A percentile compares a stretch with the other conserved stretches of the same genome.
phyloP scores from a whole-genome alignment of 2,329 filamentous ascomycete species.

The Septoria petroselini region DNA sequence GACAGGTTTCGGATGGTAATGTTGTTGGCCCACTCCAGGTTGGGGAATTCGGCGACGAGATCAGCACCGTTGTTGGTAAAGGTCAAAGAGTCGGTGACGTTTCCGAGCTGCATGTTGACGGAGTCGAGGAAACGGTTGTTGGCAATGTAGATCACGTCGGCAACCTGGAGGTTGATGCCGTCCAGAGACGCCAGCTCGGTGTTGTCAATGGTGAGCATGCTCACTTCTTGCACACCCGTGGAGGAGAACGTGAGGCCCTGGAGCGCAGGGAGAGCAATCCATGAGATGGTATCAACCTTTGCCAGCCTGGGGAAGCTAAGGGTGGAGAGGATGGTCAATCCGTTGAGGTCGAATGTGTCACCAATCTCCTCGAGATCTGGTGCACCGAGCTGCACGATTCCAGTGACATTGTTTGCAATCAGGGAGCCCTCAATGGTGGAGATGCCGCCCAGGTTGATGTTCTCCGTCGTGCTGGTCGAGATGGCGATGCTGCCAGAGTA shows the following conservation, averaged over 20 bases:
- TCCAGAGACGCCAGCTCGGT: conserved; percentile 75
- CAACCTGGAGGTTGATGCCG: conserved; percentile 75
- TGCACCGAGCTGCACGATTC: conserved; percentile 63
- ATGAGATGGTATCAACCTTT: conserved; percentile 64
- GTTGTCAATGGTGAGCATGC: conserved; percentile 73
- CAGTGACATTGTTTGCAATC: conserved; percentile 52
- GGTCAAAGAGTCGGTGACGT: conserved; percentile 66
- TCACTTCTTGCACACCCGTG: conserved; percentile 63
- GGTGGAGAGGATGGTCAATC: conserved; percentile 65
- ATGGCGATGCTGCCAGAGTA: conserved; percentile 68
- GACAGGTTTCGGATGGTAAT: conserved; percentile 80
- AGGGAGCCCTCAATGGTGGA: conserved; percentile 59
- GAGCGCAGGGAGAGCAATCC: conserved; percentile 67
- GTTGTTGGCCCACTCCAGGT: conserved; percentile 74
- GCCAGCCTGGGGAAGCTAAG: conserved; percentile 66
- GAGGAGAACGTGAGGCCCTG: conserved; percentile 57
- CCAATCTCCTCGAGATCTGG: conserved; percentile 62
- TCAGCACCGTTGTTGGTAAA: conserved; percentile 77
- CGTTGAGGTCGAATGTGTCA: conserved; percentile 66
- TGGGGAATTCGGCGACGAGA: conserved; percentile 70
- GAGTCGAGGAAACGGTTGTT: conserved; percentile 80
- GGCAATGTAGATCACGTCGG: conserved; percentile 73
- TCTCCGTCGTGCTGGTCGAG: conserved; percentile 53
- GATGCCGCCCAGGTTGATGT: conserved; percentile 62
- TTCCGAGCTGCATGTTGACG: conserved; percentile 74